Base-by-base conservation (phyloP, 768 basidiomycete genomes). In the Auricularia auricula-judae region DNA sequence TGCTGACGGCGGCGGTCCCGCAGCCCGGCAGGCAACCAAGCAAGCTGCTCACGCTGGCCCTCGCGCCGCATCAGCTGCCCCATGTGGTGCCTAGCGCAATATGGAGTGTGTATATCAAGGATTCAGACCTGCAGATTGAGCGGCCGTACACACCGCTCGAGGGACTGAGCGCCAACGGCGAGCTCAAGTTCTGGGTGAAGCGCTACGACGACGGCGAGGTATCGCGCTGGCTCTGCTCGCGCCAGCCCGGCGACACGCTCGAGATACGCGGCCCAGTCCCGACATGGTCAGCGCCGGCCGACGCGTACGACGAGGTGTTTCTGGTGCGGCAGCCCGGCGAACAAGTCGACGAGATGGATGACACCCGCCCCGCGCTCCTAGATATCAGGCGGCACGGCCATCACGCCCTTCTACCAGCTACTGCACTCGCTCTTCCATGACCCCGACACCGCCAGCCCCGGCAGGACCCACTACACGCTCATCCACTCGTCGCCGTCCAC, bases 331-430 rank as follows among this genome's bases (percentile, higher is more conserved):
- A n/a, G 36, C 44, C 29, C 47, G 3, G 29, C 58, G 16, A 43
- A 18, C 11, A 21, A 47, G 36, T 18, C 18, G 11, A 53, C 36
- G 21, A 3, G 10, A 7, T 33, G 63, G n/a, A 23, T 34, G 21
- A 58, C 42, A 21, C 61, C 11, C 63, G n/a, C 44, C 36, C 36
- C 61, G 21, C 63, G n/a, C 44, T 35, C 36, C 36, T 51, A 93
- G 91, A 86, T 93, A 63, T 92, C 90, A 54, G 91, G 91, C 43
- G 91, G 91, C 34, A 93, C 91, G 3, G 91, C 92, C 35, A 86
- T 93, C 61, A 87, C 91, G 16, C 92, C 91, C 3, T 93, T 93
- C 72, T 85, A 84, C 70, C 91, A 93, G 71, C 78, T 93, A 21
- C 77, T 92, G 65, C 80, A 87, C 69, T 74, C 74, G 5, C 70